Conservation (phyloP, 768 basidiomycete genomes). For the Boletus insuetus region DNA sequence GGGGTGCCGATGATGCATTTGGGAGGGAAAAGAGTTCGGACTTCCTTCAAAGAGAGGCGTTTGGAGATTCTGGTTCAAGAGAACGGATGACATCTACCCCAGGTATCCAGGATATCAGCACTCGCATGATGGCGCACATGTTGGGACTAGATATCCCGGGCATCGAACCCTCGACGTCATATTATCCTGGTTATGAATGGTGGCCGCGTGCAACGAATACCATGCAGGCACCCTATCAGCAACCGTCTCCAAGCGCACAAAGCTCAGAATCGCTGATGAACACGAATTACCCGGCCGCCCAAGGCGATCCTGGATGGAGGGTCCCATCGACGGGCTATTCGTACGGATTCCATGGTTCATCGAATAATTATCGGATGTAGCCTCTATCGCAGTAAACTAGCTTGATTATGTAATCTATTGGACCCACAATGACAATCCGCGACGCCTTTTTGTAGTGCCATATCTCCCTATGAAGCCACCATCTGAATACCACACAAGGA, state of each 20-base stretch:
- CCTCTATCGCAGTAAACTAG: no score
- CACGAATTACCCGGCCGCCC: slow-evolving; percentile 16
- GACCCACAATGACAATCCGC: slow-evolving; percentile 33
- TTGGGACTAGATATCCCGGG: slow-evolving; percentile 64
- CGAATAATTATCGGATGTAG: slow-evolving; percentile 24
- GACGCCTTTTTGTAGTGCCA: background rate
- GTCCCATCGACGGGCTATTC: slow-evolving; percentile 11
- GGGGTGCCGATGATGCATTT: slow-evolving; percentile 62
- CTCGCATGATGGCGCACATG: slow-evolving; percentile 71
- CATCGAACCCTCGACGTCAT: slow-evolving; percentile 52
- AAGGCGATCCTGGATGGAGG: slow-evolving; percentile 23
- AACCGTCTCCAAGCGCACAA: slow-evolving; percentile 3
- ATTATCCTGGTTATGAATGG: slow-evolving; percentile 58
- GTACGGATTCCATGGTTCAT: slow-evolving; percentile 19
- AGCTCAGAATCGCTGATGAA: slow-evolving; percentile 8
- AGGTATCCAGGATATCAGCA: slow-evolving; percentile 62
- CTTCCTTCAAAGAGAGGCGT: slow-evolving; percentile 42
- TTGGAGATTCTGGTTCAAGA: slow-evolving; percentile 26
- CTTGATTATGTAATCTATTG: slow-evolving; percentile 29
- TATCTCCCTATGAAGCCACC: slow-evolving; percentile 12
- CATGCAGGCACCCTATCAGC: slow-evolving; percentile 15
- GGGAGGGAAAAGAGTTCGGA: slow-evolving; percentile 51
- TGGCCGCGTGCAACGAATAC: slow-evolving; percentile 46
- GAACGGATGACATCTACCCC: slow-evolving; percentile 21
- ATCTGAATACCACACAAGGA: slow-evolving; percentile 30